A percentile compares a stretch with the other conserved stretches of the same genome.
phyloP scores from a whole-genome alignment of 352 stramenopile genomes.

The Globisporangium viniferum region DNA sequence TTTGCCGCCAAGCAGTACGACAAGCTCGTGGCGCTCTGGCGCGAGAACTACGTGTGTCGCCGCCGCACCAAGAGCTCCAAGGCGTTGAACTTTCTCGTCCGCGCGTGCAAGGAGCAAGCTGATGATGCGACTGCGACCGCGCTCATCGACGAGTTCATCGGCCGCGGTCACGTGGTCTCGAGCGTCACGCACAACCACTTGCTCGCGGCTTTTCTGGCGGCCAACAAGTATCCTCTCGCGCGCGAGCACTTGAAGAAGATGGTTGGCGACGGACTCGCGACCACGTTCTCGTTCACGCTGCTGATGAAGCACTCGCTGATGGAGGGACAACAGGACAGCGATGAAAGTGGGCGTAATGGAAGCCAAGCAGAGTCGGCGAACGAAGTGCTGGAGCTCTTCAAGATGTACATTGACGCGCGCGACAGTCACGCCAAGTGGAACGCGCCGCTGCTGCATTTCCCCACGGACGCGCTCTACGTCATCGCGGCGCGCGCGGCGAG shows the following conservation, averaged over 20 bases:
- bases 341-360: neutral
- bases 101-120: constrained; percentile 39
- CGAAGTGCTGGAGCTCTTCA: constrained; percentile 55
- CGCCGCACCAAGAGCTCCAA: constrained; percentile 71
- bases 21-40: constrained; percentile 52
- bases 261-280: constrained; percentile 37
- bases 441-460: constrained; percentile 64
- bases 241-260: constrained; percentile 47
- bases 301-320: constrained; percentile 68
- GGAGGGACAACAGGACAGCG: neutral
- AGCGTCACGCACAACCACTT: constrained; percentile 76
- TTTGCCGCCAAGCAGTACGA: constrained; percentile 53
- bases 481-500: constrained; percentile 50
- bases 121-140: constrained; percentile 42
- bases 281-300: constrained; percentile 69
- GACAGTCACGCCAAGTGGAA: constrained; percentile 36
- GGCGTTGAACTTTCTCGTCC: constrained; percentile 77
- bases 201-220: constrained; percentile 57
- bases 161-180: constrained; percentile 49
- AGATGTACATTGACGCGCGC: constrained; percentile 55
- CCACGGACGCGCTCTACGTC: constrained; percentile 62
- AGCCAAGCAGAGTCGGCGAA: constrained; percentile 13
- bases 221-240: constrained; percentile 47
- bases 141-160: constrained; percentile 62
- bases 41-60: constrained; percentile 50